Base-by-base conservation (phyloP, 495 filamentous ascomycete genomes). In the Penicillium pancosmium region DNA sequence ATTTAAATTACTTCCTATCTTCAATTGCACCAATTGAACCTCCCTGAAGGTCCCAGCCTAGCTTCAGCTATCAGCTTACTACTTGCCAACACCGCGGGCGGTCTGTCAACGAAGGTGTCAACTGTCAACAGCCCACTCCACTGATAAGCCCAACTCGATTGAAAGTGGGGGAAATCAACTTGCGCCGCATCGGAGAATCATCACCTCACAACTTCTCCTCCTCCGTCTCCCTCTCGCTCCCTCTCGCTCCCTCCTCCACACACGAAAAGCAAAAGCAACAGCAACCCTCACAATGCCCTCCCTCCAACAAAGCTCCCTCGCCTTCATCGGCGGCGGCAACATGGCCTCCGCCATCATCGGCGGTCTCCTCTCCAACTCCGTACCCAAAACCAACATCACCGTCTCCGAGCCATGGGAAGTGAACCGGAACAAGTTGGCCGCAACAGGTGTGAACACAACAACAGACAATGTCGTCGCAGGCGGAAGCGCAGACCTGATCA, bases 401-500 rank as follows among this genome's bases (percentile, higher is more conserved):
- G 88, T 89, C 72, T 88, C 86, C 0, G 93, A 98, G 69, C 88
- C 89, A 38, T 92, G 96, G 70, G 93, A 92, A 1, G 75, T 96
- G 19, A 82, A 85, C 60, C 82, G 90, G 64, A 90, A 91, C 34
- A 98, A 97, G 69, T 87, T 91, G 68, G 92, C 89, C n/a, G 90
- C 86, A 0, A 91, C 92, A 56, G 93, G 93, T 7, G 84, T 97
- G 18, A 90, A 87, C 19, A 86, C 86, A 15, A 91, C 92, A 0
- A 77, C 97, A 0, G 93, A 91, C 62, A 97, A 86, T 60, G 88
- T 95, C 62, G 89, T 92, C 67, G 86, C 92, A 0, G 92, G 90
- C n/a, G 92, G 91, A 79, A 89, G 94, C 27, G 96, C 92, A 85
- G 88, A 97, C 68, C 90, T 97, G 68, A 88, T 86, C 59, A 88